Percentiles rank a stretch among this genome's conserved stretches.
Evolutionary conservation across 768 basidiomycete genomes (phyloP).

Genomic region (Lepiota venenata): DNA sequence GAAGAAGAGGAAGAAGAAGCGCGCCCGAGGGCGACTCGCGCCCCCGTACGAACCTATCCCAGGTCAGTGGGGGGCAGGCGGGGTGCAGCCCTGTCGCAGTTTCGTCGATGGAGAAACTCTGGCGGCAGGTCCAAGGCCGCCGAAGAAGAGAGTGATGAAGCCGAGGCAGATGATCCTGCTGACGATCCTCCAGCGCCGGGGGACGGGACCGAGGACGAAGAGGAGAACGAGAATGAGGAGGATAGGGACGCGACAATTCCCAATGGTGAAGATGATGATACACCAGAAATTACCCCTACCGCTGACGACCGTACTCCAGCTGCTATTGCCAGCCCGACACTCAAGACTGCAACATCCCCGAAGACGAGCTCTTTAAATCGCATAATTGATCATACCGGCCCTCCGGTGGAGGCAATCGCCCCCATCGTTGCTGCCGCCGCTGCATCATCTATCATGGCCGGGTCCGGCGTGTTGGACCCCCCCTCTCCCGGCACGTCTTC

Average conservation of each 20-base stretch:
- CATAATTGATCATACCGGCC: conserved; percentile 29
- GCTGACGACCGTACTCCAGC: not conserved
- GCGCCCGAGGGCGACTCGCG: conserved; percentile 15
- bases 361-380: conserved; percentile 19
- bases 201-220: conserved; percentile 14
- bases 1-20: conserved; percentile 14
- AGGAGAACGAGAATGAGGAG: conserved; percentile 16
- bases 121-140: conserved; percentile 21
- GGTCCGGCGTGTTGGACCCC: conserved; percentile 33
- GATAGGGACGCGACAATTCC: not conserved
- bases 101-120: conserved; percentile 9
- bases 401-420: conserved; percentile 22
- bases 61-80: no score
- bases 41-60: conserved; percentile 9
- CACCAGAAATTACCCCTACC: not conserved
- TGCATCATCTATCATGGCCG: conserved; percentile 48
- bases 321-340: conserved; percentile 8
- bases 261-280: conserved; percentile 1
- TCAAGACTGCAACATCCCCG: conserved; percentile 16
- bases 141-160: conserved; percentile 21
- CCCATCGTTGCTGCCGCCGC: conserved; percentile 34
- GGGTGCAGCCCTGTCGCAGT: not conserved
- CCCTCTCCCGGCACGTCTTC: conserved; percentile 33
- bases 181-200: conserved; percentile 1
- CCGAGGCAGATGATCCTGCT: conserved; percentile 17